phyloP scores from a whole-genome alignment of 2,329 filamentous ascomycete genomes.

The Diplodia intermedia region DNA sequence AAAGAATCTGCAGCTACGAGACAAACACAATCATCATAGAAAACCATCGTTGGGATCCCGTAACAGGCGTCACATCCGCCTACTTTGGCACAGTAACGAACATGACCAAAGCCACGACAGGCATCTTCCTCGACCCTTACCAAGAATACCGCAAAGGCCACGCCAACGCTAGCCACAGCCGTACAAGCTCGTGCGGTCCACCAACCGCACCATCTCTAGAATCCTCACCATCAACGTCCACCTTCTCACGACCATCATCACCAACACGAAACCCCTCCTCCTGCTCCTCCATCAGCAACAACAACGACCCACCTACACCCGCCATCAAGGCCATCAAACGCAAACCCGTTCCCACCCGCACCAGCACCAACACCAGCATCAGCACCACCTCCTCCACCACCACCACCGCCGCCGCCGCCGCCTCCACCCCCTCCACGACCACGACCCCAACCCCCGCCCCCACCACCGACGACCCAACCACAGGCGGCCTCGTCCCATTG shows the following conservation, averaged over 20 bases:
- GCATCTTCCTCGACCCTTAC: constrained; percentile 52
- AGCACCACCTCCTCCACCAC: background rate
- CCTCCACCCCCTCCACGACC: background rate
- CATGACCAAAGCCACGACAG: constrained; percentile 64
- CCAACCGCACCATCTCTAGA: background rate
- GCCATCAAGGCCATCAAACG: background rate
- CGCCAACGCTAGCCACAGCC: background rate
- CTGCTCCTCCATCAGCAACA: background rate
- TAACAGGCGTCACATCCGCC: constrained; percentile 68
- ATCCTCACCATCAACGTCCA: background rate
- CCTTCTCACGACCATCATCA: background rate
- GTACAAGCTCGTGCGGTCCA: background rate
- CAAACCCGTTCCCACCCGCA: background rate
- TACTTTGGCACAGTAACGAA: constrained; percentile 62
- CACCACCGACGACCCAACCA: too few relatives aligned
- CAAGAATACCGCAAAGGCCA: constrained; percentile 18
- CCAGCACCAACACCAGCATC: background rate
- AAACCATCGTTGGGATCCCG: constrained; percentile 62
- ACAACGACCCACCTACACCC: too few relatives aligned
- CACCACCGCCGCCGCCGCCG: background rate
- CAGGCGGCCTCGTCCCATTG: background rate
- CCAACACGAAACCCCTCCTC: background rate
- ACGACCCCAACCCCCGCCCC: background rate
- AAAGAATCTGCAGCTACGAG: background rate
- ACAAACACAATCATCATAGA: constrained; percentile 36